Evolutionary conservation across 2,329 filamentous ascomycete genomes (phyloP), one percentile per base, ranked within the genome.

Genomic region (Aspergillus oerlinghausenensis): DNA sequence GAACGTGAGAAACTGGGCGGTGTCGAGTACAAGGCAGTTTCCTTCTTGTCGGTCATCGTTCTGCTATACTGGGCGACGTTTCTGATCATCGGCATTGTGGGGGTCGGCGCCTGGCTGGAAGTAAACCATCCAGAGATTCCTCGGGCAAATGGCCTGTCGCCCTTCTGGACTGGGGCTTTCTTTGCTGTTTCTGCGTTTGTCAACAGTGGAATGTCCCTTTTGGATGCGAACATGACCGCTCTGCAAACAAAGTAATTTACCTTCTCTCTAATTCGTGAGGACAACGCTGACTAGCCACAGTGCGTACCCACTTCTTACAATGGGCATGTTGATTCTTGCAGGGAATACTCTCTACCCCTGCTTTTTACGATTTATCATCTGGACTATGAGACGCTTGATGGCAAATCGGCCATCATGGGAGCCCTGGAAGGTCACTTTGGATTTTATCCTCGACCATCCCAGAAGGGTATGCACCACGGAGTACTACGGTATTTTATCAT

Each of bases 291-390:
- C 42, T 8, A n/a, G 50, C 8, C 42, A 17, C 26, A 73, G 73
- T 52, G 64, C 71, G 0, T 77, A 77, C 28, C 66, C 75, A 1
- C 67, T 80, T 3, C 61, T 80, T 14, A 74, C 74, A 1, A 75
- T 86, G 76, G 82, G 81, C 4, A 62, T 82, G 10, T 70, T 88
- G 59, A 82, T 87, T 52, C 74, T 88, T 4, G 85, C 85, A 0
- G 86, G 86, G 3, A 87, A 88, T 50, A 88, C 86, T 3, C 82
- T 84, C 0, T 88, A 86, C 63, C 86, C 86, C 0, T 76, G 86
- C 51, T 83, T 88, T 57, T 70, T 89, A 11, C 79, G 86, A 3
- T 74, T 87, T 9, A 79, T 80, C 17, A 73, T 88, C 9, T 88
- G 84, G 82, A 67, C 66, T 2, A 71, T 81, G 52, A 65, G 63